Conservation (phyloP, 331 rosid genomes). For the Rhamnella rubrinervis region DNA sequence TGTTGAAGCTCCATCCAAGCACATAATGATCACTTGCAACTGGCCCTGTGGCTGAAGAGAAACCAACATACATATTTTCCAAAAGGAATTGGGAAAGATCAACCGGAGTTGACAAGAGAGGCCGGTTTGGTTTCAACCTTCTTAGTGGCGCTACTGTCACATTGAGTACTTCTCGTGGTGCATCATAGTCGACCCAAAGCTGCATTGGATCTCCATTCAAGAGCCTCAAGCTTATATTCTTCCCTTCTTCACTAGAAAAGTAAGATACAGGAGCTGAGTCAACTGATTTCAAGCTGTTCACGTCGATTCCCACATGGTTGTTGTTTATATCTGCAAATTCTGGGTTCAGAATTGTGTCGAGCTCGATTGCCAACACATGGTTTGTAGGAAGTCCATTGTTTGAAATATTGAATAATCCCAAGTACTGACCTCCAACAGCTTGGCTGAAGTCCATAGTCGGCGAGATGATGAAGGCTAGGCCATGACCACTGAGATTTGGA, state of each 20-base stretch:
- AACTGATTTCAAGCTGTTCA: constrained; percentile 21
- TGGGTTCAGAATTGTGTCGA: constrained; percentile 16
- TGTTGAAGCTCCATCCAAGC: too few species aligned
- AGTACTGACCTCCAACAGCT: constrained; percentile 15
- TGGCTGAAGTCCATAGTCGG: constrained; percentile 18
- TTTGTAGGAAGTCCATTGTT: constrained; percentile 12
- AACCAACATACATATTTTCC: constrained; percentile 24
- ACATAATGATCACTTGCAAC: too few species aligned
- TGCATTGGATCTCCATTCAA: constrained; percentile 20
- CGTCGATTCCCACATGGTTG: constrained; percentile 34
- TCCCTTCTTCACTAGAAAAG: background rate
- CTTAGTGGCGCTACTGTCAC: constrained; percentile 21
- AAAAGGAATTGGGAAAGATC: constrained; percentile 16
- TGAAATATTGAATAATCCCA: constrained; percentile 12
- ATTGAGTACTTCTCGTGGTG: background rate
- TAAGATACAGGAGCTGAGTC: constrained; percentile 16
- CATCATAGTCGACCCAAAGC: constrained; percentile 31
- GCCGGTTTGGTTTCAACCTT: constrained; percentile 10
- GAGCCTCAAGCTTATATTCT: constrained; percentile 8
- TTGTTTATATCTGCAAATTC: constrained; percentile 19
- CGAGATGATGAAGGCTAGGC: constrained; percentile 32
- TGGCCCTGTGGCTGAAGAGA: too few species aligned
- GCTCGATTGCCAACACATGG: constrained; percentile 39
- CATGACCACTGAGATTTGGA: constrained; percentile 22
- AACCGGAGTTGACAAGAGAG: constrained; percentile 3